Conservation (phyloP, 805 yeast species). For the Blastobotrys mokoenaii region DNA sequence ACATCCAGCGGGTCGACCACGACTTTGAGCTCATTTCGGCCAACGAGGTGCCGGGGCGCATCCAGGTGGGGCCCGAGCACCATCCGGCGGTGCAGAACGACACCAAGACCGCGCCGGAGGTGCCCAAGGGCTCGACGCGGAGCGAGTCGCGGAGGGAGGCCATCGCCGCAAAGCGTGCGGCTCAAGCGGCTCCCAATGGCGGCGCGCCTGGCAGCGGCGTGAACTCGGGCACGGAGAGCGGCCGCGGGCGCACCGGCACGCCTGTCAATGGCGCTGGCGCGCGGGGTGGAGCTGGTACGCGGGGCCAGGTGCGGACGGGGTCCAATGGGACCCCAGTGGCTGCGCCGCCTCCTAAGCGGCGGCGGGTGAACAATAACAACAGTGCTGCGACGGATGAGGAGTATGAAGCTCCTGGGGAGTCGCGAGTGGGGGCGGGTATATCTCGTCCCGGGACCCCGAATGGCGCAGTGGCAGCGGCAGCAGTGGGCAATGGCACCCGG, state of each 20-base stretch:
- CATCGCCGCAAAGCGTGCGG: constrained; percentile 76
- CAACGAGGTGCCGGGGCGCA: constrained; percentile 71
- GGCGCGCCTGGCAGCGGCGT: not conserved
- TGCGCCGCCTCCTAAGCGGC: too few relatives aligned
- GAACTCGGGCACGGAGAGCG: not conserved
- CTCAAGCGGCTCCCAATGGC: constrained; percentile 25
- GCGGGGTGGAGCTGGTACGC: not conserved
- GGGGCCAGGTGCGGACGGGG: constrained; percentile 10
- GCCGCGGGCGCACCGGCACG: constrained; percentile 2
- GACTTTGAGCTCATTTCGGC: constrained; percentile 69
- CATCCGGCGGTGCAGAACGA: constrained; percentile 81
- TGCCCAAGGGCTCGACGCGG: constrained; percentile 45
- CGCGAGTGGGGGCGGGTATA: constrained; percentile 1
- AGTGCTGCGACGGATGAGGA: too few relatives aligned
- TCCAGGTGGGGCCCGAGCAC: constrained; percentile 69
- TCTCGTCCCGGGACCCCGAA: constrained; percentile 17
- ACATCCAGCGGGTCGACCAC: constrained; percentile 65
- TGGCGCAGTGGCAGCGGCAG: constrained; percentile 11
- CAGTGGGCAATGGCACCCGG: not conserved
- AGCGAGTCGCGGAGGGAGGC: constrained; percentile 89
- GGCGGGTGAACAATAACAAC: too few relatives aligned
- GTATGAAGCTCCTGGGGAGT: not conserved
- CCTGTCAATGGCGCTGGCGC: constrained; percentile 11
- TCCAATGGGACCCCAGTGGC: not conserved
- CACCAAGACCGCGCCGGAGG: constrained; percentile 38